Conservation (phyloP, 495 filamentous ascomycete genomes). For the Penicillium parvum region DNA sequence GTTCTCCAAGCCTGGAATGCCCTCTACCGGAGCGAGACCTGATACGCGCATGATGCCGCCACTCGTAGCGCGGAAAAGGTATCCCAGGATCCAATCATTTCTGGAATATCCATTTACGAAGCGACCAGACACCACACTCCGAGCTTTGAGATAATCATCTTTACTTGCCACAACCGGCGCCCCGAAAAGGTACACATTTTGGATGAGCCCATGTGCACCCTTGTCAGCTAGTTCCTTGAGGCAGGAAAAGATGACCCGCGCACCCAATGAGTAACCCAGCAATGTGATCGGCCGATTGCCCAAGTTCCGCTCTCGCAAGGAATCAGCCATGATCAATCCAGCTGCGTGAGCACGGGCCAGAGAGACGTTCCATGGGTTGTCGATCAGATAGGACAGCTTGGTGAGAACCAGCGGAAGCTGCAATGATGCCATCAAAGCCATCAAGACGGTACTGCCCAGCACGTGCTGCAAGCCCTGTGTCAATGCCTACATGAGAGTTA, state of each 20-base stretch:
- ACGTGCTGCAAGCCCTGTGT: slow-evolving; percentile 96
- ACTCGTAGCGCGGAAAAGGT: slow-evolving; percentile 90
- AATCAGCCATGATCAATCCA: slow-evolving; percentile 93
- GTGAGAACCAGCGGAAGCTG: slow-evolving; percentile 88
- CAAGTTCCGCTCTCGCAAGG: slow-evolving; percentile 85
- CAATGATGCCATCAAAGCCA: slow-evolving; percentile 87
- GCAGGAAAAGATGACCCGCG: slow-evolving; percentile 89
- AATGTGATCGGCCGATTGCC: slow-evolving; percentile 89
- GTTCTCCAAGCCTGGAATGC: slow-evolving; percentile 80
- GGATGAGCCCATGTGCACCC: slow-evolving; percentile 86
- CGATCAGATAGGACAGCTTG: slow-evolving; percentile 93
- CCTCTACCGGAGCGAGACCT: slow-evolving; percentile 77
- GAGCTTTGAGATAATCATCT: slow-evolving; percentile 81
- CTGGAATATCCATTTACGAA: slow-evolving; percentile 93
- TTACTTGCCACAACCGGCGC: slow-evolving; percentile 86
- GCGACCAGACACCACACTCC: slow-evolving; percentile 77
- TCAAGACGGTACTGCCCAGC: slow-evolving; percentile 82
- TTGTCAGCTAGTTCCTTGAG: slow-evolving; percentile 79
- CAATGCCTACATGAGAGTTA: slow-evolving; percentile 58
- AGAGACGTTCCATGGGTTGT: slow-evolving; percentile 97
- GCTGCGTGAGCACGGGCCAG: slow-evolving; percentile 82
- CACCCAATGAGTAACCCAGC: slow-evolving; percentile 93
- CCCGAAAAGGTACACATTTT: slow-evolving; percentile 95
- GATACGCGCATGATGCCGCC: slow-evolving; percentile 90
- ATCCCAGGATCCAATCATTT: slow-evolving; percentile 97